Conservation (phyloP, 2,329 filamentous ascomycete species). For the Sphaerostilbella broomeana region DNA sequence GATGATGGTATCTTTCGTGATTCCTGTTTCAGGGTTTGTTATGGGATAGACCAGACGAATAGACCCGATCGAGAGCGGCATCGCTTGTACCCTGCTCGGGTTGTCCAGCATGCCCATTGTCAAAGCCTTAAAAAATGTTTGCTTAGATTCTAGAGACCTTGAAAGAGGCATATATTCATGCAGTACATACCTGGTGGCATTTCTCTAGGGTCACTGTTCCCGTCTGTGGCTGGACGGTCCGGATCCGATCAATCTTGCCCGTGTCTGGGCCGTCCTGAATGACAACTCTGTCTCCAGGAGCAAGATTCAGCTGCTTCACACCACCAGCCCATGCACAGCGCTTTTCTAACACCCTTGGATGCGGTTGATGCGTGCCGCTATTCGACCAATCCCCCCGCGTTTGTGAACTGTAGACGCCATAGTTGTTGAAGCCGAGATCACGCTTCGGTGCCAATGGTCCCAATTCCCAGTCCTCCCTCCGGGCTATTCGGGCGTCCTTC, state of each 20-base stretch:
- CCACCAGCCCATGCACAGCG: slow-evolving; percentile 52
- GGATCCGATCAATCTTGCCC: slow-evolving; percentile 75
- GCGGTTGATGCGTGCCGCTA: slow-evolving; percentile 23
- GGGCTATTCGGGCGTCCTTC: slow-evolving; percentile 39
- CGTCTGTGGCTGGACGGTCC: slow-evolving; percentile 44
- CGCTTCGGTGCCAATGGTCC: slow-evolving; percentile 73
- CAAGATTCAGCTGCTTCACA: slow-evolving; percentile 53
- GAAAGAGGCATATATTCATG: neutral
- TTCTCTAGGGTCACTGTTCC: slow-evolving; percentile 57
- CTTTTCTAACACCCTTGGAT: slow-evolving; percentile 31
- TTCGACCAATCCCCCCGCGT: slow-evolving; percentile 32
- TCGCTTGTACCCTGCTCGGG: slow-evolving; percentile 24
- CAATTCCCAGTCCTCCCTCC: slow-evolving; percentile 70
- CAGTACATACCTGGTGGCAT: slow-evolving; percentile 53
- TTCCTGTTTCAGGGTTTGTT: slow-evolving; percentile 56
- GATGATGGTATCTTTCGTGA: slow-evolving; percentile 68
- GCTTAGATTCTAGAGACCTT: neutral
- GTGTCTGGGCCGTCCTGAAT: slow-evolving; percentile 70
- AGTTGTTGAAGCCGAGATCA: slow-evolving; percentile 58
- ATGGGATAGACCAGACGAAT: slow-evolving; percentile 79
- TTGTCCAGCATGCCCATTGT: slow-evolving; percentile 26
- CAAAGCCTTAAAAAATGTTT: slow-evolving; percentile 20
- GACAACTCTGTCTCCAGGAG: slow-evolving; percentile 70
- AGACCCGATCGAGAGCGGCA: slow-evolving; percentile 58
- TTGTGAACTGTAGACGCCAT: slow-evolving; percentile 46